A percentile compares a stretch with the other conserved stretches of the same genome.
These are phyloP conservation scores for Microcyclospora pomicola DNA, from an alignment of 2,329 filamentous ascomycete species.

Conservation along the genomic window DNA sequence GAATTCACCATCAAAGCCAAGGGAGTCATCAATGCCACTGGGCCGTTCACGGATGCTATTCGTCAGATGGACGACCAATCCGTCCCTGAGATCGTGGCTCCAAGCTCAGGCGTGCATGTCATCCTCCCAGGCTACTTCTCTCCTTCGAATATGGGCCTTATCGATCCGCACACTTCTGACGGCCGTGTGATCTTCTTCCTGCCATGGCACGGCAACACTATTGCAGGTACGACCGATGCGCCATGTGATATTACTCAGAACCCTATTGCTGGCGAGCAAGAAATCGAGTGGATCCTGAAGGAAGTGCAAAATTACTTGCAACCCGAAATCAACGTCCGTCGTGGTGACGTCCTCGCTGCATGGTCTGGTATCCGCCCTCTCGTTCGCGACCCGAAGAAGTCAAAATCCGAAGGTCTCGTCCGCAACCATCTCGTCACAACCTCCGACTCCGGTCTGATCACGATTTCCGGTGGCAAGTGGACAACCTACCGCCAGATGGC, in stretches of 20 bases:
- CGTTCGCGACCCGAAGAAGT: slow-evolving; percentile 72
- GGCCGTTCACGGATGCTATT: slow-evolving; percentile 75
- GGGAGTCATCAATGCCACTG: slow-evolving; percentile 78
- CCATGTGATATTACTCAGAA: slow-evolving; percentile 58
- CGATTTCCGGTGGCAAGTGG: slow-evolving; percentile 83
- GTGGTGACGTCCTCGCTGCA: slow-evolving; percentile 75
- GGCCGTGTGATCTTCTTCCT: slow-evolving; percentile 87
- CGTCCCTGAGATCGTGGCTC: slow-evolving; percentile 66
- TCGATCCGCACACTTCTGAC: slow-evolving; percentile 76
- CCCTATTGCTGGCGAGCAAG: slow-evolving; percentile 65
- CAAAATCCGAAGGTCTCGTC: slow-evolving; percentile 75
- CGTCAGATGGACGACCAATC: slow-evolving; percentile 67
- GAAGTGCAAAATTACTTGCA: slow-evolving; percentile 73
- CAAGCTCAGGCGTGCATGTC: slow-evolving; percentile 73
- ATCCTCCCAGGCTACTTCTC: slow-evolving; percentile 80
- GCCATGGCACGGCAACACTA: slow-evolving; percentile 86
- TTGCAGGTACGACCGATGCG: slow-evolving; percentile 76
- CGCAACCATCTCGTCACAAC: slow-evolving; percentile 74
- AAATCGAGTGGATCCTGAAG: slow-evolving; percentile 76
- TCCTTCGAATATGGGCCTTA: slow-evolving; percentile 72
- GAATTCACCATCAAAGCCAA: slow-evolving; percentile 63
- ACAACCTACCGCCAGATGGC: slow-evolving; percentile 90
- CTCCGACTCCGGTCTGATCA: slow-evolving; percentile 66
- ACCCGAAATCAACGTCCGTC: slow-evolving; percentile 70
- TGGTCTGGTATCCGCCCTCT: slow-evolving; percentile 82